Base-by-base conservation (phyloP, 306 rosid species). In the Acacia acuminata region DNA sequence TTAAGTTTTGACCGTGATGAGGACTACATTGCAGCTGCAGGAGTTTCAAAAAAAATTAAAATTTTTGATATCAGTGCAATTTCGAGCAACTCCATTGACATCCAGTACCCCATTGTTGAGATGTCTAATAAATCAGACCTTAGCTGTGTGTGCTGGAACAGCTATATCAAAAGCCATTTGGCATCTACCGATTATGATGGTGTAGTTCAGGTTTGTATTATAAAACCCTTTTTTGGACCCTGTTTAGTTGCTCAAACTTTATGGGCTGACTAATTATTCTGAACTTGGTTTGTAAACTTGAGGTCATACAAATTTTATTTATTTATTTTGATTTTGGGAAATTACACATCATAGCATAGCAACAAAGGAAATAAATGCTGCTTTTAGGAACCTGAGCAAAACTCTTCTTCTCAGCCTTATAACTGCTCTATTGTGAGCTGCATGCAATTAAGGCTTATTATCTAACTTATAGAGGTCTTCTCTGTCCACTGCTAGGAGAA, bases 121-220 rank as follows among this genome's bases (percentile, higher is more conserved):
- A 96, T 96, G 94, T 45, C 91, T 66, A 94, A 94, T 79, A 88
- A 82, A 83, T 91, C 98, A 19, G 91, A 89, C 86, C 93, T 94
- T 86, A 96, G 94, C 71, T 91, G 97, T 76, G 91, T 96, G 75
- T 89, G 97, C 85, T 96, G 99, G 99, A 96, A 94, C 85, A 85
- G 87, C 87, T 92, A 90, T 34, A 89, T 96, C 71, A 92, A 88
- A 84, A 94, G 90, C 88, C 93, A 96, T 87, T 88, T 96, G 67
- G 98, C 99, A 79, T 94, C 99, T 75, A 88, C 98, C 43, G 98
- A 94, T 84, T 89, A 94, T 85, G 98, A 92, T 71, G 99, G 99
- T 77, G 86, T 83, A 40, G 97, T 96, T 79, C 97, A 96, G 99
- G 99, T 95, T 55, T 79, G 93, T 85, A 68, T 83, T 80, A 78